phyloP scores from a whole-genome alignment of 225 moss, liverwort and hornwort species.

The Sphagnum tenellum region DNA sequence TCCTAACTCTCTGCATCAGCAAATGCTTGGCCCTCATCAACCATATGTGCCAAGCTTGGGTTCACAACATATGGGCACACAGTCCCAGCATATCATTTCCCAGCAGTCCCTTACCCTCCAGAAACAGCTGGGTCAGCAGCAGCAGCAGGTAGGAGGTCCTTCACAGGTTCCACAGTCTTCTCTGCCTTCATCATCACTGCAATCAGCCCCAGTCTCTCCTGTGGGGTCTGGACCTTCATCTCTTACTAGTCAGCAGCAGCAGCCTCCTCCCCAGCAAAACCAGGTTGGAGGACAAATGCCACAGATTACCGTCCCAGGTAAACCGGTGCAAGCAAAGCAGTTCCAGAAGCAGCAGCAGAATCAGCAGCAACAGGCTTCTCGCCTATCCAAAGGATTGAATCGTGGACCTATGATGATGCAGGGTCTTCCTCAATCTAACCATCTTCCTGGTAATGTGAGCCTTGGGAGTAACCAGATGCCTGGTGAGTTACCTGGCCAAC shows the following conservation, averaged over 20 bases:
- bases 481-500: too few species aligned
- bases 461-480: too few species aligned
- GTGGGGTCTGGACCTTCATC: conserved; percentile 11
- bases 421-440: conserved; percentile 6
- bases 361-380: conserved; percentile 11
- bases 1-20: conserved; percentile 19
- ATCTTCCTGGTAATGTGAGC: conserved; percentile 6
- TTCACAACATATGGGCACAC: conserved; percentile 16
- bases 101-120: conserved; percentile 15
- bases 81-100: conserved; percentile 21
- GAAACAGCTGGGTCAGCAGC: conserved; percentile 7
- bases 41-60: conserved; percentile 8
- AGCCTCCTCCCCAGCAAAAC: conserved; percentile 4
- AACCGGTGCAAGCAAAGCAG: conserved; percentile 24
- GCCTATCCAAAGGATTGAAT: conserved; percentile 12
- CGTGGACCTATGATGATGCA: conserved; percentile 21
- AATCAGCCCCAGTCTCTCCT: conserved; percentile 22
- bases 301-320: conserved; percentile 14
- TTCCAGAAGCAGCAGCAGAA: conserved; percentile 14
- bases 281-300: conserved; percentile 13
- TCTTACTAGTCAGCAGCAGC: conserved; percentile 8
- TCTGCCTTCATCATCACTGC: conserved; percentile 14
- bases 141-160: conserved; percentile 8
- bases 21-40: conserved; percentile 19
- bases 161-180: conserved; percentile 17